Conservation (phyloP, 2,329 filamentous ascomycete genomes). For the Paraphaeosphaeria minitans region DNA sequence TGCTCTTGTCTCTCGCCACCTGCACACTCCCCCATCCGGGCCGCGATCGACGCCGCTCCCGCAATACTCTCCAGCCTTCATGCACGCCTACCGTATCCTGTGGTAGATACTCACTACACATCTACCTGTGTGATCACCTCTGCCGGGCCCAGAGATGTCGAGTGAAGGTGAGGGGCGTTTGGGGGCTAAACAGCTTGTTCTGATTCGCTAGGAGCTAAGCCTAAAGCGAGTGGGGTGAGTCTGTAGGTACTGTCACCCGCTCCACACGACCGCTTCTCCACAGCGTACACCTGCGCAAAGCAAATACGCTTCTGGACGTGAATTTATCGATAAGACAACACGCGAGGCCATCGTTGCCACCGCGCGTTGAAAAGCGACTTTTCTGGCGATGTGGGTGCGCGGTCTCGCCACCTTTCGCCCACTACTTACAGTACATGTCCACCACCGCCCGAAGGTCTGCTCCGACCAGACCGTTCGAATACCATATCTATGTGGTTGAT, state of each 20-base stretch:
- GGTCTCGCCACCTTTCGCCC: neutral
- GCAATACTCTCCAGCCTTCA: neutral
- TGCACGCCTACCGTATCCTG: neutral
- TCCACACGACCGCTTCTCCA: neutral
- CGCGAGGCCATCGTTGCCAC: conserved; percentile 1
- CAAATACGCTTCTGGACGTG: neutral
- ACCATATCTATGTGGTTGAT: neutral
- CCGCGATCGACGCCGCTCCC: neutral
- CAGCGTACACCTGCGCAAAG: neutral
- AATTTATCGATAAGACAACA: neutral
- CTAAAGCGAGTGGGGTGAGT: neutral
- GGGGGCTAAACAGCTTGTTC: conserved; percentile 1
- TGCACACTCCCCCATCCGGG: neutral
- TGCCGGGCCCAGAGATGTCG: neutral
- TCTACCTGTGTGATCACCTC: neutral
- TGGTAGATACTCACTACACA: neutral
- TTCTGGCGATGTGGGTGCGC: neutral
- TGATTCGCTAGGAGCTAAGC: neutral
- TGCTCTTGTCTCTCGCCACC: neutral
- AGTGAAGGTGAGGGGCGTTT: neutral
- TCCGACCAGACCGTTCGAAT: neutral
- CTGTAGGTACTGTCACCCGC: neutral
- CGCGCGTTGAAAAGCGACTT: neutral
- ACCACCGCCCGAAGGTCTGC: neutral
- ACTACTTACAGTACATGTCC: neutral